Evolutionary conservation across 129 eudicot genomes (phyloP).

Genomic region (Helichrysum umbraculigerum): DNA sequence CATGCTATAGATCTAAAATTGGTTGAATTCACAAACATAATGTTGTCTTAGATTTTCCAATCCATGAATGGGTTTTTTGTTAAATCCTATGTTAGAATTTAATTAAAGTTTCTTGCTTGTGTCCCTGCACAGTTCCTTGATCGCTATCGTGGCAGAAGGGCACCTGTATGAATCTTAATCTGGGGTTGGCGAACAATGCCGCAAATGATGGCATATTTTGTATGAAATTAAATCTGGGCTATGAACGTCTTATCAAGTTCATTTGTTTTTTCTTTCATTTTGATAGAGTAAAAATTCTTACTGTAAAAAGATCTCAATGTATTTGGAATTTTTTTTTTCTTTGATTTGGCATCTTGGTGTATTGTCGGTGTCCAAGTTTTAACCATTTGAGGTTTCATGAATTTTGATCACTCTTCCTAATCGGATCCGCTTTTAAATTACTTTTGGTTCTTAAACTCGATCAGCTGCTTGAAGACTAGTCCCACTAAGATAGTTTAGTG

Average conservation of each 20-base stretch:
- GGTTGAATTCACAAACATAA: background rate
- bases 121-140: constrained; percentile 29
- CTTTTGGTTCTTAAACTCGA: background rate
- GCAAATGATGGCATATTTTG: constrained; percentile 13
- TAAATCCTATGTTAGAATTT: background rate
- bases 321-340: constrained; percentile 11
- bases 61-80: constrained; percentile 8
- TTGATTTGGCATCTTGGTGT: constrained; percentile 6
- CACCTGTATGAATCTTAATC: constrained; percentile 28
- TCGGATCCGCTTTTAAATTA: background rate
- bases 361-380: background rate
- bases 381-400: constrained; percentile 18
- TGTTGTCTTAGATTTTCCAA: background rate
- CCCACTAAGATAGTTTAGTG: no score
- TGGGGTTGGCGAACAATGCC: constrained; percentile 9
- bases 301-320: constrained; percentile 21
- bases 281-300: constrained; percentile 25
- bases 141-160: constrained; percentile 38
- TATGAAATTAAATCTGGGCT: constrained; percentile 13
- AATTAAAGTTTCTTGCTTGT: background rate
- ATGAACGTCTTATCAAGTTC: background rate
- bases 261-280: constrained; percentile 3
- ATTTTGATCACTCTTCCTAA: constrained; percentile 4
- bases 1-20: background rate
- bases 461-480: background rate